Evolutionary conservation across 2,329 filamentous ascomycete genomes (phyloP).

Genomic region (Coleophoma cylindrospora): DNA sequence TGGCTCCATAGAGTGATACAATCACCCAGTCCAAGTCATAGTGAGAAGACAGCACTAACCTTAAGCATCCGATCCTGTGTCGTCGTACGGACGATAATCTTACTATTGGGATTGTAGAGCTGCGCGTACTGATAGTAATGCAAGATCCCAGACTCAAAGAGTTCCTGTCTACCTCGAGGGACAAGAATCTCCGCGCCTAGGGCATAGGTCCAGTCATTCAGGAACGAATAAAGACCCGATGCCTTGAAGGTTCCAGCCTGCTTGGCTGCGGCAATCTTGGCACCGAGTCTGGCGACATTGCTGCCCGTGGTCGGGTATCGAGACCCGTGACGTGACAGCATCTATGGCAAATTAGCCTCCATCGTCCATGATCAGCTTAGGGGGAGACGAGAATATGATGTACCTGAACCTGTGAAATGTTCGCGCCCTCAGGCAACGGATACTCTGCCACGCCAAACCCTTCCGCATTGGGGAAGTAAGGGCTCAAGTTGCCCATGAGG

Average conservation of each 20-base stretch:
- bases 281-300: conserved; percentile 48
- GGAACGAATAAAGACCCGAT: conserved; percentile 55
- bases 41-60: conserved; percentile 29
- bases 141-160: conserved; percentile 65
- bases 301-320: conserved; percentile 64
- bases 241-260: conserved; percentile 49
- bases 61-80: conserved; percentile 76
- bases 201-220: conserved; percentile 64
- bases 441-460: conserved; percentile 74
- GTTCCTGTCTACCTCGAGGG: conserved; percentile 66
- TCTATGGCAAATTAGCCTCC: conserved; percentile 32
- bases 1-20: not conserved
- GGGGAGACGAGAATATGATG: too few relatives aligned
- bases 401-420: conserved; percentile 61
- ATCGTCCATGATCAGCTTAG: not conserved
- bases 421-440: conserved; percentile 58
- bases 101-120: conserved; percentile 66
- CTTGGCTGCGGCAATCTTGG: conserved; percentile 45
- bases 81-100: conserved; percentile 69
- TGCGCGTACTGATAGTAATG: conserved; percentile 55
- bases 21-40: not conserved
- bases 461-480: conserved; percentile 60
- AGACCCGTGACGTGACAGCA: conserved; percentile 69
- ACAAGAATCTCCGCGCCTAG: conserved; percentile 69
- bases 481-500: conserved; percentile 63